Evolutionary conservation across 1,284 basidiomycete species (phyloP), one percentile per base, ranked within the genome.

Genomic region (Heterobasidion parviporum): DNA sequence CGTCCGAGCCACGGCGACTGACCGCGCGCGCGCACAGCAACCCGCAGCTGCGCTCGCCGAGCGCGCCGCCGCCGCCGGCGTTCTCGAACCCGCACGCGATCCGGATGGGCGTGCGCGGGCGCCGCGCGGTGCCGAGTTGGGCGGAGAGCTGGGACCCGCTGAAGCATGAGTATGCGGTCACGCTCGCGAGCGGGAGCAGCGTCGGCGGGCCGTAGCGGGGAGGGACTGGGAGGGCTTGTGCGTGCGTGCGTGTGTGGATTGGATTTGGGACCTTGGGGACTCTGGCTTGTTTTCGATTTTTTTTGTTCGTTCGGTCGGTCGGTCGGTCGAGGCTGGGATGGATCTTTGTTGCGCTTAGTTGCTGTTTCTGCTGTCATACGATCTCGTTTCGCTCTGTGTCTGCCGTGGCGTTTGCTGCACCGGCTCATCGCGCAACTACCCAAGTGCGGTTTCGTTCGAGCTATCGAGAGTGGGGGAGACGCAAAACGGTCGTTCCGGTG

Each of bases 141-240:
- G 67, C 69, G 10, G 68, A 69, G 8, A 62, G 58, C 34, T 72
- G 66, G 61, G 71, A 73, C 54, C 59, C 65, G 20, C 57, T 55
- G 49, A 68, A 64, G 52, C 65, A 71, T 52, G 71, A 73, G 56
- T 69, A 68, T 53, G 72, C 71, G 3, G 60, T 74, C 14, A 69
- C 70, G 20, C 56, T 54, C 34, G 64, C 64, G 38, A 72, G 70
- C 57, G 63, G 65, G 41, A 64, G 68, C 20, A 68, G 68, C 56
- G 64, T 65, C 12, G 61, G 61, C 18, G 65, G 59, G 20, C 46
- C n/a, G 14, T 53, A 32, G 45, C 12, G 16, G 26, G 18, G 41
- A 43, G 41, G 18, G 18, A 43, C 41, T 43, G 41, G 10, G n/a
- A n/a, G 10, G 41, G 41, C 41, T 1, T 43, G n/a, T 12, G n/a